Percentiles rank a stretch among this genome's conserved stretches.
These are phyloP conservation scores for Fusarium chuoi DNA, from an alignment of 2,329 filamentous ascomycete genomes.

Conservation along the genomic window DNA sequence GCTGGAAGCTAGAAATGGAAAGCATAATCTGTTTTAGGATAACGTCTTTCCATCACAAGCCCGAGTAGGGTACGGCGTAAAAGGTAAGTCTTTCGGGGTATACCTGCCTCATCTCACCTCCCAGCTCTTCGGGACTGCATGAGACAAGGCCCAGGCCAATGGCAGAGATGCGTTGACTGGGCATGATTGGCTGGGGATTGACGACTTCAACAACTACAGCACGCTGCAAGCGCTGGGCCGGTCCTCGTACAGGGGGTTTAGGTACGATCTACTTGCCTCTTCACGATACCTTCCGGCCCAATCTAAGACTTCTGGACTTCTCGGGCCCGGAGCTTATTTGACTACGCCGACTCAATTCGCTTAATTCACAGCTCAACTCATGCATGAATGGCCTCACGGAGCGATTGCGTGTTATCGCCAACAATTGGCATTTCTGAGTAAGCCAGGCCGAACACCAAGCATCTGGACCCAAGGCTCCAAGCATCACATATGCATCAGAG, in stretches of 20 bases:
- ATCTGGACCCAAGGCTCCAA: neutral
- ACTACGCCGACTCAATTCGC: slow-evolving; percentile 16
- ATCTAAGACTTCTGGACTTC: slow-evolving; percentile 12
- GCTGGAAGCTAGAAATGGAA: slow-evolving; percentile 35
- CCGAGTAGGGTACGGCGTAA: slow-evolving; percentile 9
- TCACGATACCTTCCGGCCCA: slow-evolving; percentile 5
- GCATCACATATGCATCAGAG: neutral
- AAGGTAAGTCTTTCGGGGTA: slow-evolving; percentile 9
- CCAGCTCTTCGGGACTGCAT: slow-evolving; percentile 15
- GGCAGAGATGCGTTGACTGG: slow-evolving; percentile 12
- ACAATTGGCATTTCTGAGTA: neutral
- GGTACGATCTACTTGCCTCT: slow-evolving; percentile 9
- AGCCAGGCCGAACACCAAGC: neutral
- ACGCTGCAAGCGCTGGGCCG: slow-evolving; percentile 30
- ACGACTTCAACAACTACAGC: slow-evolving; percentile 40
- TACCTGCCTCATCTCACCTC: slow-evolving; percentile 20
- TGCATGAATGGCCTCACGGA: slow-evolving; percentile 9
- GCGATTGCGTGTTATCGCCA: neutral
- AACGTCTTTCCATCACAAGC: slow-evolving; percentile 15
- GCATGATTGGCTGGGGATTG: neutral
- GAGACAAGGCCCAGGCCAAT: slow-evolving; percentile 2
- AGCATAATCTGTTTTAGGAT: slow-evolving; percentile 34
- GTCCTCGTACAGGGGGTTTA: slow-evolving; percentile 5
- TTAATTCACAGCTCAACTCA: neutral
- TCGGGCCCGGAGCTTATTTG: slow-evolving; percentile 27